These are phyloP conservation scores for Lecanicillium sp. DNA, from an alignment of 2,329 filamentous ascomycete species.

Conservation along the genomic window DNA sequence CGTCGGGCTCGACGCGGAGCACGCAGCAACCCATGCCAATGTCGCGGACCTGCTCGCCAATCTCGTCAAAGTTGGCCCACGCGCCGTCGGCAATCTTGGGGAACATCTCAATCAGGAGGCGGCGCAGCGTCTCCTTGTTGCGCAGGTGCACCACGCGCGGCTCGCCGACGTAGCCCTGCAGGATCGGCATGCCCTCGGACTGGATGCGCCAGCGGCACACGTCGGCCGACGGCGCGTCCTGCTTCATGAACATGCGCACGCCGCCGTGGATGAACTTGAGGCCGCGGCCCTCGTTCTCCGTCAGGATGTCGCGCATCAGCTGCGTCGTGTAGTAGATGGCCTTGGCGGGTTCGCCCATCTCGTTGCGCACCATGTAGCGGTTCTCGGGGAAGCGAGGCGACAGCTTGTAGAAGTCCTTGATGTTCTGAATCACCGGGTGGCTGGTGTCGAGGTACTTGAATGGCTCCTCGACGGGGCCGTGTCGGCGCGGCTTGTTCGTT, in stretches of 20 bases:
- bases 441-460: conserved; percentile 81
- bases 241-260: conserved; percentile 99
- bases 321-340: conserved; percentile 94
- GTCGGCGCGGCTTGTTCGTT: conserved; percentile 30
- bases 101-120: conserved; percentile 92
- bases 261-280: conserved; percentile 96
- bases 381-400: conserved; percentile 79
- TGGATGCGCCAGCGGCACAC: conserved; percentile 94
- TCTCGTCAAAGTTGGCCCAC: conserved; percentile 74
- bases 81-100: conserved; percentile 72
- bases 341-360: conserved; percentile 77
- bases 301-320: conserved; percentile 77
- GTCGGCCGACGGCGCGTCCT: conserved; percentile 79
- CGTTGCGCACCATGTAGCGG: conserved; percentile 94
- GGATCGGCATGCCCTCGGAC: conserved; percentile 83
- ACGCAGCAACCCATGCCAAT: conserved; percentile 90
- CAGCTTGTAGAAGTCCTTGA: conserved; percentile 79
- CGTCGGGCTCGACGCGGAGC: conserved; percentile 71
- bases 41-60: conserved; percentile 72
- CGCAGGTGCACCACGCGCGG: conserved; percentile 66
- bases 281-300: conserved; percentile 79
- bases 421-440: conserved; percentile 68
- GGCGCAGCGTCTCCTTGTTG: conserved; percentile 71
- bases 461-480: conserved; percentile 69
- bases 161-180: conserved; percentile 83